Evolutionary conservation across 1,284 basidiomycete species (phyloP).

Genomic region (Apiotrichum domesticum): DNA sequence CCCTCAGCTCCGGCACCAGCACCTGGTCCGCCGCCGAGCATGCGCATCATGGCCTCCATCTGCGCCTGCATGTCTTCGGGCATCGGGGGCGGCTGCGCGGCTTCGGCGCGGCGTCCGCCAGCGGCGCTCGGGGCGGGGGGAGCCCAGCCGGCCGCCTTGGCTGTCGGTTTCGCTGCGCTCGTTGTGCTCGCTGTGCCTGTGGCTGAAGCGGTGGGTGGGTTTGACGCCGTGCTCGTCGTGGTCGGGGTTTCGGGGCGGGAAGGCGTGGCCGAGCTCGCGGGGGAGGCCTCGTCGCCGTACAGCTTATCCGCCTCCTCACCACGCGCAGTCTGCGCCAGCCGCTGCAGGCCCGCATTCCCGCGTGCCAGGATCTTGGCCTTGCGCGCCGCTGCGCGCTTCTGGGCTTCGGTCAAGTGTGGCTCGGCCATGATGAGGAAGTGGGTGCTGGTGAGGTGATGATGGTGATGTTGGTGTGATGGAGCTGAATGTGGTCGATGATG

Average conservation of each 20-base stretch:
- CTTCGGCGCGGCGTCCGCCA: not conserved
- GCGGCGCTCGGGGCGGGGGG: not conserved
- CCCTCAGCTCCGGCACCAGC: slow-evolving; percentile 10
- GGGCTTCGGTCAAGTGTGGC: slow-evolving; percentile 31
- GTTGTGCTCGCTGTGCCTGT: too few relatives aligned
- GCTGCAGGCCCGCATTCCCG: slow-evolving; percentile 41
- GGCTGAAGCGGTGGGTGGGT: too few relatives aligned
- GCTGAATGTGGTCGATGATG: not conserved
- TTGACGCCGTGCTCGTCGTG: not conserved
- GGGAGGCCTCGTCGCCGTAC: slow-evolving; percentile 29
- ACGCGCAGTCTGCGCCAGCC: slow-evolving; percentile 44
- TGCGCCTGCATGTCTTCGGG: slow-evolving; percentile 25
- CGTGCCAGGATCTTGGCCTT: slow-evolving; percentile 47
- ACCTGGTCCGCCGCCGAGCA: slow-evolving; percentile 20
- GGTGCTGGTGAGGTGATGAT: too few relatives aligned
- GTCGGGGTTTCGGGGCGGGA: slow-evolving; percentile 1
- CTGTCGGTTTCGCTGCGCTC: too few relatives aligned
- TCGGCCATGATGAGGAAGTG: slow-evolving; percentile 19
- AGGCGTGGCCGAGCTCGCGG: not conserved
- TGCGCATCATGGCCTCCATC: slow-evolving; percentile 37
- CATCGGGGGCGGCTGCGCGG: not conserved
- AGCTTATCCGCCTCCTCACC: slow-evolving; percentile 44
- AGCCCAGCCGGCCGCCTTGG: not conserved
- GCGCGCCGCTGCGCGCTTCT: slow-evolving; percentile 43
- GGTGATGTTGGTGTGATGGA: not conserved